Percentiles rank a stretch among this genome's conserved stretches.
phyloP scores from a whole-genome alignment of 1,284 basidiomycete species.

The Austroboletus niveus region DNA sequence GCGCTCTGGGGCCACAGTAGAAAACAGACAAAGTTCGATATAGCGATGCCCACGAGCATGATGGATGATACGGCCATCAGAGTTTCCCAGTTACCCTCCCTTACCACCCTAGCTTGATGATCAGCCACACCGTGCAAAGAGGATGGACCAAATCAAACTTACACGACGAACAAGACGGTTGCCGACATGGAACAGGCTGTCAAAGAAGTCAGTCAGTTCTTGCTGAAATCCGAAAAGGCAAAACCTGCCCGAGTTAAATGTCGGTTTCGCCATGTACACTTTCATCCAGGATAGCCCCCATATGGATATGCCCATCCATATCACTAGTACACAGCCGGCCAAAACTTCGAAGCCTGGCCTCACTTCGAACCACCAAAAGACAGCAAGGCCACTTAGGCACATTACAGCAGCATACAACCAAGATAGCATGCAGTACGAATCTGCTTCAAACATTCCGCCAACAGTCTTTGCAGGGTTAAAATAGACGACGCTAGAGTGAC shows the following conservation, averaged over 20 bases:
- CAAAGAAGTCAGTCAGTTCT: not conserved
- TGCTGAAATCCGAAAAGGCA: not conserved
- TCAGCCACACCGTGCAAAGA: slow-evolving; percentile 4
- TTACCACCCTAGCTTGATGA: slow-evolving; percentile 62
- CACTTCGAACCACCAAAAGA: slow-evolving; percentile 77
- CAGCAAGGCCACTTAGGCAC: slow-evolving; percentile 72
- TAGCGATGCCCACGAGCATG: slow-evolving; percentile 70
- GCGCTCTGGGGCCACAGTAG: slow-evolving; percentile 83
- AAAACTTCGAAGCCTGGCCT: slow-evolving; percentile 67
- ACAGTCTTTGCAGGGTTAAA: slow-evolving; percentile 85
- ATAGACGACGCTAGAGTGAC: slow-evolving; percentile 61
- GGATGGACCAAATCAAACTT: slow-evolving; percentile 27
- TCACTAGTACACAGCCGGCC: slow-evolving; percentile 64
- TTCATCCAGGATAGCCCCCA: slow-evolving; percentile 84
- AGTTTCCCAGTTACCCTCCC: slow-evolving; percentile 82
- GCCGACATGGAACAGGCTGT: slow-evolving; percentile 88
- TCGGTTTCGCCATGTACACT: slow-evolving; percentile 85
- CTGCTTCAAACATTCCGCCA: slow-evolving; percentile 89
- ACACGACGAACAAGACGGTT: slow-evolving; percentile 86
- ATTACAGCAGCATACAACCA: slow-evolving; percentile 72
- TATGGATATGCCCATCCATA: slow-evolving; percentile 85
- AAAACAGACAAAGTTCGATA: slow-evolving; percentile 86
- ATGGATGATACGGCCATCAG: slow-evolving; percentile 76
- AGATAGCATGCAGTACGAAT: slow-evolving; percentile 74
- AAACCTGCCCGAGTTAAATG: slow-evolving; percentile 83